A percentile compares a stretch with the other conserved stretches of the same genome.
These are phyloP conservation scores for Craterostigma plantagineum DNA, from an alignment of 257 asterid genomes.

Conservation along the genomic window DNA sequence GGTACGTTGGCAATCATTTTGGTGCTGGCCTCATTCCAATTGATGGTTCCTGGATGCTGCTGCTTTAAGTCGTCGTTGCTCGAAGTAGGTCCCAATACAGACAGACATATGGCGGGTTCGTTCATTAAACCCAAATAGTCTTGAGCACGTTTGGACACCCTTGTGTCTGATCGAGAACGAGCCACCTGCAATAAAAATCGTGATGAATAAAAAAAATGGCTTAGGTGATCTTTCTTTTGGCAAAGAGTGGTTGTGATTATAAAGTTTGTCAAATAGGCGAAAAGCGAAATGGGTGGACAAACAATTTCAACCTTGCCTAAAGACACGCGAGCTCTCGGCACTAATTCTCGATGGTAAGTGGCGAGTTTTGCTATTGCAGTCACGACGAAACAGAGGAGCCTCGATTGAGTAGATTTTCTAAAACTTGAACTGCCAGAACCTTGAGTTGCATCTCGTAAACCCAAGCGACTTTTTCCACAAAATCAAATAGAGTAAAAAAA, in stretches of 20 bases:
- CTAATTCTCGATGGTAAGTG: conserved; percentile 60
- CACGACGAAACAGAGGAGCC: conserved; percentile 85
- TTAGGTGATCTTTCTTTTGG: neutral
- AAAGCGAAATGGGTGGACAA: neutral
- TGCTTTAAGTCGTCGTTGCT: conserved; percentile 26
- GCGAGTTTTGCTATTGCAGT: conserved; percentile 91
- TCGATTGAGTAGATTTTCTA: conserved; percentile 68
- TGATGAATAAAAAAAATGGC: neutral
- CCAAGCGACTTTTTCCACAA: conserved; percentile 44
- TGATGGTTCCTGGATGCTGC: conserved; percentile 58
- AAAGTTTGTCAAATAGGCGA: neutral
- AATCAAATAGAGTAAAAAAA: conserved; percentile 5
- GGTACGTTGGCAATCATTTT: conserved; percentile 74
- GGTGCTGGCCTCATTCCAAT: conserved; percentile 57
- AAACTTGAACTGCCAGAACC: conserved; percentile 46
- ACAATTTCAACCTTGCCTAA: conserved; percentile 50
- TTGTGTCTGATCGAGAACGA: conserved; percentile 68
- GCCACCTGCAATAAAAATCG: conserved; percentile 42
- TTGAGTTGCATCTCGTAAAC: conserved; percentile 40
- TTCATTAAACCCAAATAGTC: conserved; percentile 75
- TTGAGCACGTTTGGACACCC: conserved; percentile 78
- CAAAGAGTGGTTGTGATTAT: neutral
- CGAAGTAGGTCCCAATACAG: conserved; percentile 60
- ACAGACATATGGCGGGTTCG: conserved; percentile 78
- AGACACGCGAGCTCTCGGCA: conserved; percentile 85